Conservation (phyloP, 164 flowering plant species). For the Piper betle region DNA sequence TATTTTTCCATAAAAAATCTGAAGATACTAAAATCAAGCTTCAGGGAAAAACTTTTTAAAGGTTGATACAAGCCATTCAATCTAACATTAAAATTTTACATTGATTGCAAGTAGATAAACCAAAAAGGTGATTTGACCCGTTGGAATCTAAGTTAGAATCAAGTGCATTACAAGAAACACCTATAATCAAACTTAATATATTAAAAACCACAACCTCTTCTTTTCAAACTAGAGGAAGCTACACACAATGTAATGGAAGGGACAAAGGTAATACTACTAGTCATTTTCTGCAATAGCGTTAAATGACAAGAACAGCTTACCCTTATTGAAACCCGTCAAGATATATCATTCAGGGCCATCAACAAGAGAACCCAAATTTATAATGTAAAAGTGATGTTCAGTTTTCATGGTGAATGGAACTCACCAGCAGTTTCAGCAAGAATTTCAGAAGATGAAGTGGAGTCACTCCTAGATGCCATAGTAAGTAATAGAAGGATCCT, state of each 20-base stretch:
- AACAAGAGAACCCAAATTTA: not conserved
- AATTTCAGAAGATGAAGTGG: constrained; percentile 43
- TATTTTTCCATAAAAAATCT: too few species aligned
- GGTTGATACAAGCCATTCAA: too few species aligned
- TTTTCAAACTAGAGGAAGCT: not conserved
- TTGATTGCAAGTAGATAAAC: too few species aligned
- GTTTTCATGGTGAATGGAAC: constrained; percentile 8
- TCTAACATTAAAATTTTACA: too few species aligned
- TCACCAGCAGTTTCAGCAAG: constrained; percentile 75
- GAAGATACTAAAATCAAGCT: too few species aligned
- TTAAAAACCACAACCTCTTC: not conserved
- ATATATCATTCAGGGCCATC: not conserved
- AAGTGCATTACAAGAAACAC: not conserved
- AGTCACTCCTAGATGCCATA: constrained; percentile 66
- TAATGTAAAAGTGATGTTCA: not conserved
- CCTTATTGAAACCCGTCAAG: not conserved
- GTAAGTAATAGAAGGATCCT: constrained; percentile 76
- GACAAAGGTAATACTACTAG: too few species aligned
- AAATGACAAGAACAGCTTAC: not conserved
- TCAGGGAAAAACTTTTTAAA: too few species aligned
- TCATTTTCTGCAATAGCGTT: not conserved
- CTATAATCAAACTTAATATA: too few species aligned
- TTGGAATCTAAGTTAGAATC: too few species aligned
- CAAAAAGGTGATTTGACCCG: too few species aligned
- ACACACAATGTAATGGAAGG: not conserved